Conservation (phyloP, 495 filamentous ascomycete genomes). For the Delitschia confertaspora region DNA sequence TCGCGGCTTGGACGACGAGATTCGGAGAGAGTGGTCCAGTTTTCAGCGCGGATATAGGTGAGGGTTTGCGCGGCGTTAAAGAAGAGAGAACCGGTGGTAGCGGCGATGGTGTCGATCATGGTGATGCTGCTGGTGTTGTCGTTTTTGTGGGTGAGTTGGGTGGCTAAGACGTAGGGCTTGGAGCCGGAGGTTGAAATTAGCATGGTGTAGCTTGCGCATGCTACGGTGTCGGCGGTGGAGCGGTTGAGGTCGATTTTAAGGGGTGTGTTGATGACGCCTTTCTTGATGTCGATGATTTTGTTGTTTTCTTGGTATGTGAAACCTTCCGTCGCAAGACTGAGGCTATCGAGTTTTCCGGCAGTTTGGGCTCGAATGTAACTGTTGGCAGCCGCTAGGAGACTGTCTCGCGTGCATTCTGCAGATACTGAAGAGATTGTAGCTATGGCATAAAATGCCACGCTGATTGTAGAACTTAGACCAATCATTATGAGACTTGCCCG, state of each 20-base stretch:
- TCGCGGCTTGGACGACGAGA: slow-evolving; percentile 31
- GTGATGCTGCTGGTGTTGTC: slow-evolving; percentile 34
- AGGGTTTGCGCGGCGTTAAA: slow-evolving; percentile 41
- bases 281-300: slow-evolving; percentile 28
- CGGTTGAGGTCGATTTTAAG: slow-evolving; percentile 37
- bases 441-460: too few species aligned
- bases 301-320: slow-evolving; percentile 38
- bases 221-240: slow-evolving; percentile 35
- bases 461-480: too few species aligned
- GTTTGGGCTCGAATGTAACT: slow-evolving; percentile 32
- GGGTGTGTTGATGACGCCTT: slow-evolving; percentile 31
- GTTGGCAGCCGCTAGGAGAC: slow-evolving; percentile 29
- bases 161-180: slow-evolving; percentile 27
- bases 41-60: slow-evolving; percentile 37
- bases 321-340: slow-evolving; percentile 25
- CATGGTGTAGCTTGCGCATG: slow-evolving; percentile 39
- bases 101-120: slow-evolving; percentile 40
- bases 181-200: slow-evolving; percentile 29
- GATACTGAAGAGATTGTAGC: neutral
- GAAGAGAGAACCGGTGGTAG: slow-evolving; percentile 41
- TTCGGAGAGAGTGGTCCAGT: slow-evolving; percentile 34
- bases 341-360: slow-evolving; percentile 13
- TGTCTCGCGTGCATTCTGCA: slow-evolving; percentile 31
- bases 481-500: too few species aligned
- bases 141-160: slow-evolving; percentile 37